phyloP scores from a whole-genome alignment of 441 rosid species.

The Daphne laureola region DNA sequence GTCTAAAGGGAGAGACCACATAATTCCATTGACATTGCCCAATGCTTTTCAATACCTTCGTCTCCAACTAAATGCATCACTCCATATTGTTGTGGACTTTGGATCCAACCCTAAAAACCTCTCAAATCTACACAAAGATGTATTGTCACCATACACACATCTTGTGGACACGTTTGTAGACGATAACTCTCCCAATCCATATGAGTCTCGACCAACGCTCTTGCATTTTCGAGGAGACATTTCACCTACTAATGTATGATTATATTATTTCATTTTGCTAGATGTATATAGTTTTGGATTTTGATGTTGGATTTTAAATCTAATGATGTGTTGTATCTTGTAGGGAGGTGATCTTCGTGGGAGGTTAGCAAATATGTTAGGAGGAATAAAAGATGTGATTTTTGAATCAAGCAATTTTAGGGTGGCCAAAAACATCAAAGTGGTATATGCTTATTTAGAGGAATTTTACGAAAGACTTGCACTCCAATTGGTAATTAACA shows the following conservation, averaged over 20 bases:
- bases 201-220: slow-evolving; percentile 51
- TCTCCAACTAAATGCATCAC: slow-evolving; percentile 73
- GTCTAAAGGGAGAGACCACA: slow-evolving; percentile 87
- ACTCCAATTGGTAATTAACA: no score
- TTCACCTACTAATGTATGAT: slow-evolving; percentile 40
- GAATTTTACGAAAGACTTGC: background rate
- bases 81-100: slow-evolving; percentile 73
- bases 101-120: slow-evolving; percentile 57
- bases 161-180: slow-evolving; percentile 57
- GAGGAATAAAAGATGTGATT: slow-evolving; percentile 50
- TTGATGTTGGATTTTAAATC: background rate
- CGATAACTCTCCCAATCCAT: slow-evolving; percentile 49
- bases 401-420: slow-evolving; percentile 51
- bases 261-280: no score
- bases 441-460: slow-evolving; percentile 32
- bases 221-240: slow-evolving; percentile 86
- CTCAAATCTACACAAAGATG: slow-evolving; percentile 73
- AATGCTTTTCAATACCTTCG: slow-evolving; percentile 84
- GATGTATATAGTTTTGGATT: background rate
- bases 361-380: slow-evolving; percentile 47
- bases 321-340: no score
- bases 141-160: slow-evolving; percentile 82
- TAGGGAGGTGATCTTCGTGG: slow-evolving; percentile 62
- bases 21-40: slow-evolving; percentile 86
- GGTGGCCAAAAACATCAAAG: slow-evolving; percentile 52